A percentile compares a stretch with the other conserved stretches of the same genome.
Evolutionary conservation across 257 asterid species (phyloP).

Genomic region (Solanum corneliomulleri): DNA sequence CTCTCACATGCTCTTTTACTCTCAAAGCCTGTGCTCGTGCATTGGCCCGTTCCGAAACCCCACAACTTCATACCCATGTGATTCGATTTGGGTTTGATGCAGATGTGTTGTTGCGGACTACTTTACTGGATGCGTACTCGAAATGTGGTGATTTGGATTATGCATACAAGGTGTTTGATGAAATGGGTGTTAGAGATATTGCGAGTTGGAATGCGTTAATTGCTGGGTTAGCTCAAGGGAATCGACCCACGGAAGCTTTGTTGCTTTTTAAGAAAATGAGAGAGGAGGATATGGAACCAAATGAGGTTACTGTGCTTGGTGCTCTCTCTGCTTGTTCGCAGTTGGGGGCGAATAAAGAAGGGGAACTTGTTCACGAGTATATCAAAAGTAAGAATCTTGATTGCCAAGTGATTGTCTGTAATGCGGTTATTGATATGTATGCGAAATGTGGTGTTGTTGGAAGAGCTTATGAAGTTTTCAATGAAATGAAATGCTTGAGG

Average conservation of each 20-base stretch:
- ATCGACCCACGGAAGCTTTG: slow-evolving; percentile 55
- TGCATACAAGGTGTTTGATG: slow-evolving; percentile 61
- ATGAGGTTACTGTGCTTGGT: slow-evolving; percentile 80
- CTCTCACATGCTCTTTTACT: slow-evolving; percentile 80
- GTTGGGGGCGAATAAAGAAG: slow-evolving; percentile 67
- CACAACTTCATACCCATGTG: slow-evolving; percentile 51
- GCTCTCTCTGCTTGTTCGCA: slow-evolving; percentile 84
- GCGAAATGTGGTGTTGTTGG: slow-evolving; percentile 74
- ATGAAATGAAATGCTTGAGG: slow-evolving; percentile 39
- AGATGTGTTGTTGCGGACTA: slow-evolving; percentile 65
- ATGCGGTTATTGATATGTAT: slow-evolving; percentile 80
- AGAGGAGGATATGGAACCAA: slow-evolving; percentile 29
- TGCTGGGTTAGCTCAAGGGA: slow-evolving; percentile 87
- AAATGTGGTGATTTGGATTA: slow-evolving; percentile 49
- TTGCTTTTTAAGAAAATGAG: slow-evolving; percentile 44
- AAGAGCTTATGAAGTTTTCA: slow-evolving; percentile 44
- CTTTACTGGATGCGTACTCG: slow-evolving; percentile 61
- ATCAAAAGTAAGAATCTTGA: slow-evolving; percentile 27
- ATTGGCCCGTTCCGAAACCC: slow-evolving; percentile 35
- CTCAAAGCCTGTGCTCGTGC: slow-evolving; percentile 92
- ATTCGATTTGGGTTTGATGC: slow-evolving; percentile 35
- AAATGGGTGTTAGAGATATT: slow-evolving; percentile 59
- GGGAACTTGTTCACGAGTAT: slow-evolving; percentile 34
- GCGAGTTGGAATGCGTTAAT: slow-evolving; percentile 91
- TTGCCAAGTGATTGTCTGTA: slow-evolving; percentile 57